Evolutionary conservation across 192 early-diverging fungal genomes (phyloP).

Genomic region (Coemansia sp.): DNA sequence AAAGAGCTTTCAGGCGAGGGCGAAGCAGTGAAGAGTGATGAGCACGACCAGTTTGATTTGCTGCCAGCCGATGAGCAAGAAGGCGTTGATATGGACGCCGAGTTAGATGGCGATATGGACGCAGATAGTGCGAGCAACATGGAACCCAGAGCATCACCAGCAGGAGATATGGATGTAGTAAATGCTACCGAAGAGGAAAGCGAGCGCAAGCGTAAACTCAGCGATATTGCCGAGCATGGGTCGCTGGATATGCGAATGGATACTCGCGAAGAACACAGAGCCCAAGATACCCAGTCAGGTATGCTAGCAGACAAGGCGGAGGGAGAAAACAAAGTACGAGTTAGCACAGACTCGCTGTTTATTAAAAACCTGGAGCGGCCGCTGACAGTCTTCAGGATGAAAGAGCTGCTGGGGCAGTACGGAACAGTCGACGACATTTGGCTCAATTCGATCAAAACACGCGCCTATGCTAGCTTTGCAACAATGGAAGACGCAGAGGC

Average conservation of each 20-base stretch:
- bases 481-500: slow-evolving; percentile 22
- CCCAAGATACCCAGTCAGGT: background rate
- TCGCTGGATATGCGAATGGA: background rate
- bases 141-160: background rate
- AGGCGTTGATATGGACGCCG: background rate
- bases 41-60: slow-evolving; percentile 26
- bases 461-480: slow-evolving; percentile 38
- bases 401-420: slow-evolving; percentile 35
- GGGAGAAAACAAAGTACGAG: background rate
- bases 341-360: slow-evolving; percentile 21
- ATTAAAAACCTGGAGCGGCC: slow-evolving; percentile 50
- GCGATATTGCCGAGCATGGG: background rate
- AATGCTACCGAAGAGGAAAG: background rate
- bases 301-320: background rate
- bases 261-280: background rate
- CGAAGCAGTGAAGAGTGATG: background rate
- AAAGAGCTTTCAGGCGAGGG: slow-evolving; percentile 44
- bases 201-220: background rate
- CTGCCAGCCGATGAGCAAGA: slow-evolving; percentile 21
- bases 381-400: slow-evolving; percentile 31
- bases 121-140: background rate
- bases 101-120: background rate
- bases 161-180: background rate
- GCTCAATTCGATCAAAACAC: slow-evolving; percentile 54
- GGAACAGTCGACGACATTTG: slow-evolving; percentile 26